Evolutionary conservation across 2,329 filamentous ascomycete genomes (phyloP), one percentile per base, ranked within the genome.

Genomic region (Dothistroma septosporum): DNA sequence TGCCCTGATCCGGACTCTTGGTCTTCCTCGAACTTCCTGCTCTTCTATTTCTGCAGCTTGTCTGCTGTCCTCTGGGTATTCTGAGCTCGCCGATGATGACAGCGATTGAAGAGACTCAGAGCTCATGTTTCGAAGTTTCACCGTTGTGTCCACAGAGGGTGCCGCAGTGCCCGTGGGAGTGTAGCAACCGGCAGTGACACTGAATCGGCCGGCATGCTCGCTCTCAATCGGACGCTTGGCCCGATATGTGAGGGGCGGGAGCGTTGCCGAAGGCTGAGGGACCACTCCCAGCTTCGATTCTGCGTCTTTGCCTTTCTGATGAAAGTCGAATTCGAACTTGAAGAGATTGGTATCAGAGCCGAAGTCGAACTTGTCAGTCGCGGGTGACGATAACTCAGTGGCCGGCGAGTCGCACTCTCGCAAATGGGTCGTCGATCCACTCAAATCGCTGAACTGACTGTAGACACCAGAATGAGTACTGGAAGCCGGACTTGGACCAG

Each of bases 11-110:
- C 48, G 35, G 22, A 55, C 22, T 22, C 64, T 58, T 16, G 57
- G 14, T 53, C 64, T 53, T 28, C 64, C 64, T 32, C 64, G 57
- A 8, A 55, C 35, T 31, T 63, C 59, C 35, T 59, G 41, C 48
- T 66, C 64, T 21, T 58, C 59, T 37, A 64, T 64, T 19, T 66
- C 62, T 21, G 59, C 64, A n/a, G 64, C 64, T 35, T 66, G 64
- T 22, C 24, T 28, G 52, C 55, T 62, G n/a, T 19, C 35, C 31
- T 66, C 62, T n/a, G 62, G 60, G 57, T 64, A 66, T 4, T 55
- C 35, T 49, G 62, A 66, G 33, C 62, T 66, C 1, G 56, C 44
- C 35, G 55, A 44, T 2, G 56, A 60, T 14, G 41, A 53, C 14
- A 59, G 56, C 32, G 59, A 61, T 12, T 12, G 46, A 19, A 54